Evolutionary conservation across 495 filamentous ascomycete species (phyloP), one percentile per base, ranked within the genome.

Genomic region (Lindgomyces ingoldianus): DNA sequence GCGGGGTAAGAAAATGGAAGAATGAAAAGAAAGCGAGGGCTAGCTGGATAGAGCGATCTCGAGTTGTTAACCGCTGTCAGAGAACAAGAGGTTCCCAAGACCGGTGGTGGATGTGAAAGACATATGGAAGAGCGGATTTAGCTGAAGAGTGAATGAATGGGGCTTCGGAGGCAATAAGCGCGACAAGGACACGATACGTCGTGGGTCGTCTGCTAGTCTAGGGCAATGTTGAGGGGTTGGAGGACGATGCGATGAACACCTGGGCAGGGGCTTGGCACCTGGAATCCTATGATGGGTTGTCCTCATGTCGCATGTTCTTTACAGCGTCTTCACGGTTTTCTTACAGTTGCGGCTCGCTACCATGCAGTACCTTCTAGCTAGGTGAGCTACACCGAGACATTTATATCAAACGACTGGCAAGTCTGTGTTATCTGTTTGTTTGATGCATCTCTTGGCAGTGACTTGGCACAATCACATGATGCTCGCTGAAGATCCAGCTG

Each of bases 61-160:
- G 24, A 39, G 21, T 8, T 54, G 67, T 65, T 70, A 70, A 45
- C 62, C 62, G 67, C 52, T 62, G 62, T 70, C 67, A 24, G 62
- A 65, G 67, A 70, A 70, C 67, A 62, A 52, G 24, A 27, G 49
- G 57, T 70, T 65, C 60, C 66, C 66, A 56, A 64, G 48, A 26
- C 49, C 59, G 41, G 51, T 57, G 53, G 39, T 70, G 51, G 26
- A 52, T 30, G 55, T 36, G 41, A 42, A 70, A 48, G 67, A 70
- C 67, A 70, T 70, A 60, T 55, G 62, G 67, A 70, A 65, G 57
- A 14, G 52, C 25, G 49, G 36, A 19, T 30, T 57, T 9, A 26
- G 45, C n/a, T 19, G 27, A 42, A 24, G 8, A 12, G 26, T 4
- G 50, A 36, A 62, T 29, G 47, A 22, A 44, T 26, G 21, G 41